Conservation (phyloP, 768 basidiomycete species). For the Paxillus involutus region DNA sequence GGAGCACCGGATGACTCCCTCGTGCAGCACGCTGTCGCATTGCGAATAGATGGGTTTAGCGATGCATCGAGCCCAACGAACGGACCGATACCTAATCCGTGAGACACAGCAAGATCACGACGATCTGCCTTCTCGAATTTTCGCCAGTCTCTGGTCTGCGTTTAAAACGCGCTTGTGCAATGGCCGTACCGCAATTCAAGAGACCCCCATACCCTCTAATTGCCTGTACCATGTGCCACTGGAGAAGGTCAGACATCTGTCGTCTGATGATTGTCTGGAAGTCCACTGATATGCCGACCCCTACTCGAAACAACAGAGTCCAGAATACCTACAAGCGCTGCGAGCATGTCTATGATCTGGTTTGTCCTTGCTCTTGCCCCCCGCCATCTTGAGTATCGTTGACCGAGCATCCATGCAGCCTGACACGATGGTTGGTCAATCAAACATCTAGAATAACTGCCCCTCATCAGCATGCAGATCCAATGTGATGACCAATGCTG, state of each 20-base stretch:
- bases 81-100: constrained; percentile 25
- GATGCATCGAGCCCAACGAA: constrained; percentile 19
- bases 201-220: constrained; percentile 19
- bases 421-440: constrained; percentile 53
- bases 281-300: constrained; percentile 8
- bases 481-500: constrained; percentile 64
- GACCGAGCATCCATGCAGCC: constrained; percentile 39
- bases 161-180: constrained; percentile 24
- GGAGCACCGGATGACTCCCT: constrained; percentile 30
- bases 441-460: constrained; percentile 2
- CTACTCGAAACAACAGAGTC: constrained; percentile 44
- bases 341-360: constrained; percentile 52
- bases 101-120: constrained; percentile 21
- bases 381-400: constrained; percentile 5
- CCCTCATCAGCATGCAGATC: constrained; percentile 43
- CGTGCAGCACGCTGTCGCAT: constrained; percentile 23
- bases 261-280: constrained; percentile 10
- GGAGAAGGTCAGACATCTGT: constrained; percentile 56
- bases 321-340: constrained; percentile 61
- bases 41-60: constrained; percentile 18
- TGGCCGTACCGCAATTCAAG: not conserved
- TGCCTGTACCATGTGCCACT: constrained; percentile 58
- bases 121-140: constrained; percentile 24
- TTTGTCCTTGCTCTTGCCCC: constrained; percentile 32
- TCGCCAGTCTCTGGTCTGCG: constrained; percentile 10